Evolutionary conservation across 1,139 yeast genomes (phyloP), one percentile per base, ranked within the genome.

Genomic region (Sugiyamaella paludigena): DNA sequence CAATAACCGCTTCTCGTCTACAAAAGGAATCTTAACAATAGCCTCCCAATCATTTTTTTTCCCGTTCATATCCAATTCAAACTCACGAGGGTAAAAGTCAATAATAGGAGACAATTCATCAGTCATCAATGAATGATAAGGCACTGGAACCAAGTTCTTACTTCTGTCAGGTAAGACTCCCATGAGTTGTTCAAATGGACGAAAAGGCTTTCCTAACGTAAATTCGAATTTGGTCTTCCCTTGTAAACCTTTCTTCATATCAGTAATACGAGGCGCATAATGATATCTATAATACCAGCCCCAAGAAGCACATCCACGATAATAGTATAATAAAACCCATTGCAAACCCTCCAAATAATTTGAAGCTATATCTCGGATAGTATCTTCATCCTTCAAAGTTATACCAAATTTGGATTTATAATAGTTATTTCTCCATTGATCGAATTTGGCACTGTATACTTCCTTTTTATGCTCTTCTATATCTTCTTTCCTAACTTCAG

Each of bases 11-110:
- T 78, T 71, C 62, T 86, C 91, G 58, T 94, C 98, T 46, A 92
- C 97, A 74, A 94, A 94, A 10, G 95, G 85, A 54, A 92, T 78
- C 63, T 88, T 79, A n/a, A 92, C 96, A 49, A 92, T 97, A 7
- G 98, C 98, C 71, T 92, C 98, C 99, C 99, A 92, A 44, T 87
- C 84, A 7, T 95, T 95, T 48, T 91, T 87, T 66, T 92, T 94
- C 45, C 98, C 98, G 64, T 92, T 94, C 79, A 83, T 76, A 70
- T 94, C 98, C 43, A 88, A 77, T 49, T 83, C 91, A 54, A 92
- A 96, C 54, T 87, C 88, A 54, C 79, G 77, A 4, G 99, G 99
- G 64, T 94, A 92, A 61, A 89, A 91, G 58, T 88, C 96, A 51
- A 77, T 78, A 57, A 94, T 89, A 27, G 97, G 96, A 2, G 98